Evolutionary conservation across 352 stramenopile genomes (phyloP), one percentile per base, ranked within the genome.

Genomic region (Phytophthora uliginosa): DNA sequence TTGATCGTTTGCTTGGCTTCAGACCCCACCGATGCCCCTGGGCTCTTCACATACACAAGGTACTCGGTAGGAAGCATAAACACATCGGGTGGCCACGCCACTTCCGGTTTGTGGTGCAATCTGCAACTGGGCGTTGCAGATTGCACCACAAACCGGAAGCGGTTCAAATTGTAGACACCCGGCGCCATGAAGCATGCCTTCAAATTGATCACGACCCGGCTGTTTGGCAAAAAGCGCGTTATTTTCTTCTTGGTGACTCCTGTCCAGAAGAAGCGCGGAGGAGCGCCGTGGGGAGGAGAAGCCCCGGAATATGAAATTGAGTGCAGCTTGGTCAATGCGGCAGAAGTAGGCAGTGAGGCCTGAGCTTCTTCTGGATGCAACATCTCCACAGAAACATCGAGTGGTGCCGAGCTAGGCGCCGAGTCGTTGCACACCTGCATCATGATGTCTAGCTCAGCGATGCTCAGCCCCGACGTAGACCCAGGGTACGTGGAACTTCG

Each of bases 111-210:
- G n/a, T n/a, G n/a, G n/a, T n/a, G n/a, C n/a, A n/a, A n/a, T n/a
- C n/a, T n/a, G 17, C 56, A 63, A 24, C 65, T 54, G n/a, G 67
- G 7, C 17, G 62, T 64, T 6, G 53, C 47, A 24, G 84, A 34
- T 34, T 88, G 77, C 42, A 94, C 69, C 3, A 85, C 65, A 50
- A 95, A 86, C 22, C 88, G 85, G 67, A 95, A 92, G 8, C 86
- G 87, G 64, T 97, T 97, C 15, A 97, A 66, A 63, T 97, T 89
- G 75, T 93, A 97, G 33, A 96, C 79, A 12, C 90, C 90, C 2
- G 90, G 66, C 20, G 70, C 75, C 57, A 89, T 78, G 51, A 97
- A 97, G 54, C 87, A 95, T 26, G 90, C 90, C 33, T 84, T 85
- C 20, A 97, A 69, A 31, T 80, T 77, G 62, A 97, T 83, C 47